Percentiles rank a stretch among this genome's conserved stretches.
Evolutionary conservation across 1,284 basidiomycete genomes (phyloP).

Genomic region (Leucoagaricus sp.): DNA sequence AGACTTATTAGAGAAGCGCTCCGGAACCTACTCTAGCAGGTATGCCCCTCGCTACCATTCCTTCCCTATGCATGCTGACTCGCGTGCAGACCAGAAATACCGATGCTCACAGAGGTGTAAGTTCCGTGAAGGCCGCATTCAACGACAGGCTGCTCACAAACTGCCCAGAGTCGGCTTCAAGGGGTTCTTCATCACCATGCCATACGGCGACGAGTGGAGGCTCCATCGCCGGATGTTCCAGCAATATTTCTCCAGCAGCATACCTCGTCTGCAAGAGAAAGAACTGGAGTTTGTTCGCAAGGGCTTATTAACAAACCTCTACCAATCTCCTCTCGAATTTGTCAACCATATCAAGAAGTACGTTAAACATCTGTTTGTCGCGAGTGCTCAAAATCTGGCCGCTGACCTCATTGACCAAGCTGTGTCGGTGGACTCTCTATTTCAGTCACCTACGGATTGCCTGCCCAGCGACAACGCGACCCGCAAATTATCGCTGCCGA

Average conservation of each 20-base stretch:
- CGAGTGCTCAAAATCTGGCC: background rate
- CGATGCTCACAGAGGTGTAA: background rate
- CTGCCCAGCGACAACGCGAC: background rate
- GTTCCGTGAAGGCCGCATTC: background rate
- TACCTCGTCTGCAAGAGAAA: background rate
- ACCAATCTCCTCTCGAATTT: background rate
- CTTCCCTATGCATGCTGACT: background rate
- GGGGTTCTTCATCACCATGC: background rate
- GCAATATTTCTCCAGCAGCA: conserved; percentile 7
- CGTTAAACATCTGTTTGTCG: background rate
- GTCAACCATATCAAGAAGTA: background rate
- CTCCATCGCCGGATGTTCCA: background rate
- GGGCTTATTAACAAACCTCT: background rate
- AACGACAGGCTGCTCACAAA: background rate
- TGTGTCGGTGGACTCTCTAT: conserved; percentile 13
- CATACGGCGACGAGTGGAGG: background rate
- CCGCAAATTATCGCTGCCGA: conserved; percentile 6
- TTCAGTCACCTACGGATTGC: conserved; percentile 1
- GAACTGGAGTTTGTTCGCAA: background rate
- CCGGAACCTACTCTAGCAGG: conserved; percentile 4
- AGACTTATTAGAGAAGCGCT: conserved; percentile 14
- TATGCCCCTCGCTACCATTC: background rate
- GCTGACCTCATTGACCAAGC: no score
- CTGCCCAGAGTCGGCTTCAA: background rate
- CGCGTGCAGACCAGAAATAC: background rate